Evolutionary conservation across 2,329 filamentous ascomycete genomes (phyloP).

Genomic region (Trematosphaeria pertusa): DNA sequence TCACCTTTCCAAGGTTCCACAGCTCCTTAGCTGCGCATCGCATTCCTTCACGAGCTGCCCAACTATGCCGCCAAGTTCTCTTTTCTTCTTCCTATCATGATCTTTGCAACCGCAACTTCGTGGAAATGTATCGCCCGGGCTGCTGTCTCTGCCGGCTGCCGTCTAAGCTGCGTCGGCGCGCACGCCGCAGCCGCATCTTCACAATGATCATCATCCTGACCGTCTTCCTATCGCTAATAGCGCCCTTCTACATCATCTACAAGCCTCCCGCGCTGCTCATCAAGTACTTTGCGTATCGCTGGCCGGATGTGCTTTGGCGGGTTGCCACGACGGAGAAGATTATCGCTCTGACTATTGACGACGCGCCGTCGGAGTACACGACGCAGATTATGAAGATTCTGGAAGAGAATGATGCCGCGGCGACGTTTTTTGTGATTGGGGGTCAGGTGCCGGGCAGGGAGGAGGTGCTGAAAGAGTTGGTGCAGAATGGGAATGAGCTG

Average conservation of each 20-base stretch:
- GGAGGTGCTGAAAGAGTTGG: slow-evolving; percentile 57
- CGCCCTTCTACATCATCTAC: slow-evolving; percentile 72
- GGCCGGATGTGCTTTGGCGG: slow-evolving; percentile 82
- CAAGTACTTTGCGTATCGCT: slow-evolving; percentile 71
- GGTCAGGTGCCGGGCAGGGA: slow-evolving; percentile 68
- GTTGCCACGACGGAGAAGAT: slow-evolving; percentile 66
- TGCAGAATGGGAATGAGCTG: slow-evolving; percentile 65
- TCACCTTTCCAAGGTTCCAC: not conserved
- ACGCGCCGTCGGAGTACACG: slow-evolving; percentile 79
- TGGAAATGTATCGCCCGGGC: slow-evolving; percentile 38
- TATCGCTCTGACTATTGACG: slow-evolving; percentile 85
- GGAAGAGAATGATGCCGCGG: slow-evolving; percentile 68
- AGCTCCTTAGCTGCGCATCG: not conserved
- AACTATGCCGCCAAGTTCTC: not conserved
- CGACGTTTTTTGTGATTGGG: slow-evolving; percentile 91
- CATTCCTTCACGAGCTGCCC: not conserved
- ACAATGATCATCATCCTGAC: slow-evolving; percentile 44
- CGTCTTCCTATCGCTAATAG: slow-evolving; percentile 35
- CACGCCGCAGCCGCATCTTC: slow-evolving; percentile 45
- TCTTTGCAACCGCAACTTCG: too few relatives aligned
- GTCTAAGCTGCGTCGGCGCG: slow-evolving; percentile 39
- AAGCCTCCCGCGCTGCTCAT: slow-evolving; percentile 79
- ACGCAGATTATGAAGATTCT: slow-evolving; percentile 72
- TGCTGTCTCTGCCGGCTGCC: slow-evolving; percentile 46
- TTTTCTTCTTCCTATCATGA: not conserved